Evolutionary conservation across 140 eudicot genomes (phyloP).

Genomic region (Stevia rebaudiana): DNA sequence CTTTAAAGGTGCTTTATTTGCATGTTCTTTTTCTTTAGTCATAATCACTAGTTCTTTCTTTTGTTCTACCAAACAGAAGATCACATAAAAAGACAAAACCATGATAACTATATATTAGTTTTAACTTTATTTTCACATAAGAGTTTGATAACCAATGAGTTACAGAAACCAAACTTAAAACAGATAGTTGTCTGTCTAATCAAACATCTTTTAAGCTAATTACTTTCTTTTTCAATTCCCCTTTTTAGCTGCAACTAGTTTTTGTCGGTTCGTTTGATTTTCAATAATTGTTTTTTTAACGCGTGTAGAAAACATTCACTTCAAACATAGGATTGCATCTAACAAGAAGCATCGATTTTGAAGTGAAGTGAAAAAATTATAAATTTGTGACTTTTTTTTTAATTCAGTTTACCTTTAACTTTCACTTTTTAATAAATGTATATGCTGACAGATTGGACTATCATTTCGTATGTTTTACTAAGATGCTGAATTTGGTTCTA

Average conservation of each 20-base stretch:
- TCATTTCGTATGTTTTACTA: conserved; percentile 18
- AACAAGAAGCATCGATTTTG: background rate
- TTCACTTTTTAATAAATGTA: conserved; percentile 27
- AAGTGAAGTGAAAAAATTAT: background rate
- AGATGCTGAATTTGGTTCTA: conserved; percentile 20
- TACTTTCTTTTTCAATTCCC: background rate
- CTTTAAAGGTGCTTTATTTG: conserved; percentile 31
- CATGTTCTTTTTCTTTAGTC: conserved; percentile 22
- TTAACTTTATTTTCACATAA: conserved; percentile 16
- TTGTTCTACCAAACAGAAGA: conserved; percentile 23
- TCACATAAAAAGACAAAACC: conserved; percentile 20
- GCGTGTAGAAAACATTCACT: background rate
- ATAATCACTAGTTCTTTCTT: conserved; percentile 17
- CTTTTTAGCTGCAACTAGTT: conserved; percentile 5
- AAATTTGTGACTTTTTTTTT: conserved; percentile 9
- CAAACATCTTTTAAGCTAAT: conserved; percentile 24
- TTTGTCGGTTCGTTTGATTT: conserved; percentile 10
- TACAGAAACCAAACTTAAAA: conserved; percentile 7
- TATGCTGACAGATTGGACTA: conserved; percentile 22
- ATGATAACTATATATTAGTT: conserved; percentile 21
- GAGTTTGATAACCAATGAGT: conserved; percentile 20
- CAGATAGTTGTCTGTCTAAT: conserved; percentile 29
- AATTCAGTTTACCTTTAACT: conserved; percentile 30
- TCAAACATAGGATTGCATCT: conserved; percentile 6
- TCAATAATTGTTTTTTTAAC: background rate